Evolutionary conservation across 2,329 filamentous ascomycete species (phyloP), one percentile per base, ranked within the genome.

Genomic region (Phyllosticta citribraziliensis): DNA sequence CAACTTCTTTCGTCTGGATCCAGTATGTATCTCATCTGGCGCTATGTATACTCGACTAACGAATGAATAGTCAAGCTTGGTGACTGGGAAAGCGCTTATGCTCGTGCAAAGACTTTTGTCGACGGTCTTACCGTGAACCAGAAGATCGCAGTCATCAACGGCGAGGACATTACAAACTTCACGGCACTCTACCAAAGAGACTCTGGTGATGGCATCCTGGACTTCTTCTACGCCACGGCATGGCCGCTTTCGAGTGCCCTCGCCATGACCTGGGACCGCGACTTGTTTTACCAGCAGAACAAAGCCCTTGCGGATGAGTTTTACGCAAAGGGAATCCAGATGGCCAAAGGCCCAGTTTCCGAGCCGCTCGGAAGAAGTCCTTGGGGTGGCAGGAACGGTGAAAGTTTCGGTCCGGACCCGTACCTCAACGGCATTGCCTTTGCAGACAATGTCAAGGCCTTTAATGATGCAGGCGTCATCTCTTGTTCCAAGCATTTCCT

Each of bases 401-500:
- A 61, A 20, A 53, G 54, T 2, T 61, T 61, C 6, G 55, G 55
- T 22, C 59, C 59, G 0, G 59, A 61, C 20, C 20, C 55, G 3
- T 61, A 61, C 55, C 25, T 61, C 11, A 61, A 61, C 33, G 59
- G 59, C 5, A 61, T 61, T 24, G 54, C 55, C 20, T 61, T 61
- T 35, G 59, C 54, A 47, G 40, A 57, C 22, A 40, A 50, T 6
- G 59, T 61, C 30, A 53, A 61, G 22, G 59, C 54, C 17, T 57
- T 53, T 17, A 52, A 50, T 1, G 55, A 57, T 12, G 55, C 80
- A 33, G 87, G 87, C 0, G 87, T 92, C 0, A 88, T 90, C 65
- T 86, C 89, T 4, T 80, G 83, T 3, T 74, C 85, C 22, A 80
- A 89, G 75, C 88, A 91, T 67, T 88, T 79, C 53, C 55, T 61